phyloP scores from a whole-genome alignment of 148 eudicot species.

The Amaranthus cruentus region DNA sequence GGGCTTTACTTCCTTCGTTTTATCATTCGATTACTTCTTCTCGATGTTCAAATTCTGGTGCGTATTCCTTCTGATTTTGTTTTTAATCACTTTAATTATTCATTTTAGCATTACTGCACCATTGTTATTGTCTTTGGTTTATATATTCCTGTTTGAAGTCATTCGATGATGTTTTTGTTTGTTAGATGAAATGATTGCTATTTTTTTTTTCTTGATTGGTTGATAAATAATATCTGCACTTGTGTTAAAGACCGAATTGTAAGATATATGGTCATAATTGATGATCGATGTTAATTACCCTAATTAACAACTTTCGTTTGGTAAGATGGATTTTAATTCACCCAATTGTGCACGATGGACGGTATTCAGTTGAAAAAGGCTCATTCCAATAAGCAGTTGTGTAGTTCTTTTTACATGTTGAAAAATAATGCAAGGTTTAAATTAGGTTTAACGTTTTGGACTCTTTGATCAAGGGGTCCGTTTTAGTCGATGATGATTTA shows the following conservation, averaged over 20 bases:
- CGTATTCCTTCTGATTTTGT: background rate
- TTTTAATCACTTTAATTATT: background rate
- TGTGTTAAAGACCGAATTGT: no score
- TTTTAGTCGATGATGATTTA: background rate
- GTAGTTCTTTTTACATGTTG: background rate
- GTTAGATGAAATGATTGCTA: no score
- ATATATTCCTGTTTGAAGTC: no score
- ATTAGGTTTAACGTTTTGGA: background rate
- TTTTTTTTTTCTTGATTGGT: no score
- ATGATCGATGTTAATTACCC: background rate
- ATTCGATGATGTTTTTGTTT: no score
- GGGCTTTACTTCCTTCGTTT: background rate
- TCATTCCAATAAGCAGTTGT: background rate
- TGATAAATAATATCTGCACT: no score
- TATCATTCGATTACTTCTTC: slow-evolving; percentile 2
- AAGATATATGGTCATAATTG: no score
- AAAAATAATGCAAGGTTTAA: background rate
- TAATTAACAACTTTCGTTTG: background rate
- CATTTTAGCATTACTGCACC: background rate
- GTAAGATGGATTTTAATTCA: background rate
- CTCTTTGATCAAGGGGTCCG: background rate
- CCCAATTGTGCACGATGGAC: background rate
- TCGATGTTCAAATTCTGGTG: slow-evolving; percentile 29
- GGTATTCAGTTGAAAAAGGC: background rate
- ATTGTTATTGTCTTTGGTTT: no score